Conservation (phyloP, 768 basidiomycete genomes). For the Lentinula sp. region DNA sequence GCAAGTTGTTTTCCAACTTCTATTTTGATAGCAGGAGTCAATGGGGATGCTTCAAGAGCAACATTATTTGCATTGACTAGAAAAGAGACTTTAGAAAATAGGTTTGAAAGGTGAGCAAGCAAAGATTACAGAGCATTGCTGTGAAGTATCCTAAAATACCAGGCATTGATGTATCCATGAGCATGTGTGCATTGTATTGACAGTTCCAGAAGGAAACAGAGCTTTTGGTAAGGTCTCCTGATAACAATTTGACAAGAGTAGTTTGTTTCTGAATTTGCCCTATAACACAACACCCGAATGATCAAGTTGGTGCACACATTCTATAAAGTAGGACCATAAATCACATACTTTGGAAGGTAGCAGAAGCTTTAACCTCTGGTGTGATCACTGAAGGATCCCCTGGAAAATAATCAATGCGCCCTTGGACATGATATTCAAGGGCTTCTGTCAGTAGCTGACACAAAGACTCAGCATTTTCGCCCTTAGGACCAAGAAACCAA, state of each 20-base stretch:
- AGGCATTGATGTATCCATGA: slow-evolving; percentile 1
- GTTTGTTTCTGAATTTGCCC: not conserved
- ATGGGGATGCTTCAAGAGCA: slow-evolving; percentile 31
- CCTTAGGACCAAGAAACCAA: slow-evolving; percentile 2
- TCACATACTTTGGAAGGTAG: not conserved
- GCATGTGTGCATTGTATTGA: not conserved
- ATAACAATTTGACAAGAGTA: not conserved
- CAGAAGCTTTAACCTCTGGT: not conserved
- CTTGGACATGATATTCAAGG: not conserved
- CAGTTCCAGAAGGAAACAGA: not conserved
- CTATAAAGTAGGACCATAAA: not conserved
- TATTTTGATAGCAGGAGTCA: slow-evolving; percentile 24
- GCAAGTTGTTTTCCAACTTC: slow-evolving; percentile 23
- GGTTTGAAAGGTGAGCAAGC: too few relatives aligned
- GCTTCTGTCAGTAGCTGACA: not conserved
- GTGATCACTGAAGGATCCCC: not conserved
- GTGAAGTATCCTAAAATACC: not conserved
- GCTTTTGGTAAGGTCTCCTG: not conserved
- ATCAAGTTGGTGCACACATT: too few relatives aligned
- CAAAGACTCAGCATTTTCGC: not conserved
- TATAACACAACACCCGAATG: too few relatives aligned
- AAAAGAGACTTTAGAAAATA: slow-evolving; percentile 10
- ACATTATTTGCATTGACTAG: slow-evolving; percentile 40
- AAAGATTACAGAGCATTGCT: not conserved
- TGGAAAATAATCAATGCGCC: not conserved